Evolutionary conservation across 129 eudicot genomes (phyloP), one percentile per base, ranked within the genome.

Genomic region (Kitagawia praeruptora): DNA sequence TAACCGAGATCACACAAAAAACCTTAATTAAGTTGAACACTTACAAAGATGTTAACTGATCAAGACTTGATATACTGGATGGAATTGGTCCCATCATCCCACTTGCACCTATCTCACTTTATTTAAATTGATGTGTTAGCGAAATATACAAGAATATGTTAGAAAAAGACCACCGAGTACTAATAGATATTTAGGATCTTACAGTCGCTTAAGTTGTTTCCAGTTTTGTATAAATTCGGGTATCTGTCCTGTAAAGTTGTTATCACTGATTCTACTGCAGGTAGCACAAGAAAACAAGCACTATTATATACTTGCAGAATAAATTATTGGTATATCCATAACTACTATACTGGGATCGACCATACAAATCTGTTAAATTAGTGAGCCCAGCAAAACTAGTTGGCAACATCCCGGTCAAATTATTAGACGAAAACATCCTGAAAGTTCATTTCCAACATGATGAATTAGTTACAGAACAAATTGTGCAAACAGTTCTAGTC

Each of bases 41-140:
- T 93, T 79, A 93, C 98, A 93, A 76, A 41, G 88, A 84, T 12
- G 38, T 37, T 80, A 93, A 82, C 51, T 82, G 74, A 67, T 84
- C 80, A 58, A 89, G 87, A 80, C 81, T 80, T 38, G 93, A 87
- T 75, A 93, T 85, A 74, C 47, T 82, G 63, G 86, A 83, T 49
- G 98, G 98, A 87, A 93, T 93, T 38, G 97, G 98, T 70, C 98
- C 98, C 27, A 73, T 87, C 78, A 93, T 80, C 76, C 98, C 98
- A 82, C 93, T 91, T n/a, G 93, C 97, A 77, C 79, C 83, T 84
- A 93, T 87, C 53, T 93, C 98, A 79, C 97, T 93, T 83, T 78
- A 78, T 83, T 77, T 27, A 79, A 53, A 56, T 74, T 80, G 41
- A 34, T 49, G 53, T 66, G 44, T 21, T 41, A 31, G 23, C n/a